phyloP scores from a whole-genome alignment of 2,329 filamentous ascomycete genomes.

The Epichloe coenophiala region DNA sequence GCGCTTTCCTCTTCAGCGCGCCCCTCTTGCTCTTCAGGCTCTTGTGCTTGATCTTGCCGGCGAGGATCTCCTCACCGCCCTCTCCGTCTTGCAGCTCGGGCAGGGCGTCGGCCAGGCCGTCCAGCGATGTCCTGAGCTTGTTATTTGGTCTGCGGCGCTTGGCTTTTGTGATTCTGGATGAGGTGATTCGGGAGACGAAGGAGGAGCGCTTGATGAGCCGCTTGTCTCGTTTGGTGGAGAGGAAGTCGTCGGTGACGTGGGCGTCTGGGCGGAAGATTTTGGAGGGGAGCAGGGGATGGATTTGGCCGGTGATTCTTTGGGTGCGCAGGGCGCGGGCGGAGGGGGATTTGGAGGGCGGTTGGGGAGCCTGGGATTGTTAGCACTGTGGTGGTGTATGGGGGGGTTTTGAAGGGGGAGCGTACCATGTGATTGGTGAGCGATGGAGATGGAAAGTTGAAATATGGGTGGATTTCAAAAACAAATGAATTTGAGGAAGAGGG shows the following conservation, averaged over 20 bases:
- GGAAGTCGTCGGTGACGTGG: constrained; percentile 43
- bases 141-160: constrained; percentile 48
- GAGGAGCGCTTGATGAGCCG: constrained; percentile 66
- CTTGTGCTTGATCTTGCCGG: constrained; percentile 55
- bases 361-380: constrained; percentile 13
- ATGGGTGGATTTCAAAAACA: no score
- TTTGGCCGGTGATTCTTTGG: constrained; percentile 33
- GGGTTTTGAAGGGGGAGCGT: no score
- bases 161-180: constrained; percentile 23
- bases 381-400: not conserved
- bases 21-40: constrained; percentile 65
- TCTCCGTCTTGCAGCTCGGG: constrained; percentile 43
- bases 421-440: no score
- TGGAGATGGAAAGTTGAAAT: no score
- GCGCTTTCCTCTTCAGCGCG: constrained; percentile 71
- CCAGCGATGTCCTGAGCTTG: constrained; percentile 64
- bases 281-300: constrained; percentile 36
- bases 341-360: constrained; percentile 32
- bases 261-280: constrained; percentile 39
- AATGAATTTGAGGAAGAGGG: no score
- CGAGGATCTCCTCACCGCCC: constrained; percentile 28
- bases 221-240: constrained; percentile 70
- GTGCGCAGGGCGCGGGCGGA: constrained; percentile 43
- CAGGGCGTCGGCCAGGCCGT: constrained; percentile 66
- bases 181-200: constrained; percentile 65